Conservation (phyloP, 768 basidiomycete species). For the Pisolithus sp. region DNA sequence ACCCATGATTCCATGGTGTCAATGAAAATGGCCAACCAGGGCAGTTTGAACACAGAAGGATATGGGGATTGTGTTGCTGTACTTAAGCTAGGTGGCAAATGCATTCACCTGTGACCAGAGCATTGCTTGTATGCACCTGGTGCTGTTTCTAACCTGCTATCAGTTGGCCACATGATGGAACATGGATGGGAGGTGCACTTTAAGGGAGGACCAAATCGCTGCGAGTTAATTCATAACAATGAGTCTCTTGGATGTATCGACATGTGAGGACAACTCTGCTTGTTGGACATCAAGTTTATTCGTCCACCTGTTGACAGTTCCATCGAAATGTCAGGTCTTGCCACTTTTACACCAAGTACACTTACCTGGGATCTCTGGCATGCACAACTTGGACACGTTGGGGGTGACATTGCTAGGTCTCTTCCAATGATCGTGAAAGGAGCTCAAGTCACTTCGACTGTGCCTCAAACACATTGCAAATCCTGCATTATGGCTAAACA, state of each 20-base stretch:
- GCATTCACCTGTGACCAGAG: background rate
- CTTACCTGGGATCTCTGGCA: background rate
- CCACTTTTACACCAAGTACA: background rate
- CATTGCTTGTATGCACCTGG: background rate
- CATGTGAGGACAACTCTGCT: background rate
- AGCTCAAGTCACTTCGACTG: background rate
- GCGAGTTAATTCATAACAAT: background rate
- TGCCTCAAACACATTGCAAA: background rate
- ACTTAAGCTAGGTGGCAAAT: background rate
- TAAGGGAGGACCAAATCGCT: background rate
- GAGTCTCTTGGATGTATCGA: background rate
- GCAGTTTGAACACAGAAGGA: background rate
- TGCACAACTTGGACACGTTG: background rate
- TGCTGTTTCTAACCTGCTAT: background rate
- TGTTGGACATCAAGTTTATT: background rate
- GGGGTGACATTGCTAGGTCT: background rate
- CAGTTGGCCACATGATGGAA: background rate
- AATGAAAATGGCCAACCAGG: background rate
- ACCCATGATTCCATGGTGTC: too few species aligned
- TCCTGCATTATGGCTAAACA: background rate
- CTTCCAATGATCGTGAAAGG: background rate
- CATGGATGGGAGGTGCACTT: background rate
- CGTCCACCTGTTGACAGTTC: background rate
- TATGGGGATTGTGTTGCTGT: background rate
- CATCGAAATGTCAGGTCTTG: background rate